Evolutionary conservation across 208 protist genomes (phyloP), one percentile per base, ranked within the genome.

Genomic region (Wallacemonas rigidus): DNA sequence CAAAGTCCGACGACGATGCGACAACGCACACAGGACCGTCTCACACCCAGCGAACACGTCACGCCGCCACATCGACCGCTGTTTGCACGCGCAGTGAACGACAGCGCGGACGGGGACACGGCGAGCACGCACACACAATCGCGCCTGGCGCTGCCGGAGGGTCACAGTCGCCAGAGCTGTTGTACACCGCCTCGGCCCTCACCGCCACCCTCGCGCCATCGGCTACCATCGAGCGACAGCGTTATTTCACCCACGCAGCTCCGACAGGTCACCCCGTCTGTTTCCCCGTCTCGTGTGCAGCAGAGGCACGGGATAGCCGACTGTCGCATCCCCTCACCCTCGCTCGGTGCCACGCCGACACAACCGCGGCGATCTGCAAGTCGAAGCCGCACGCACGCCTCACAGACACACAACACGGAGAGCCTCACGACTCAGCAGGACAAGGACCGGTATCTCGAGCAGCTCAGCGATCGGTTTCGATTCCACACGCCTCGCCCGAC

Each of bases 401-500:
- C 76, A 11, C 77, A 69, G 17, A 64, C 69, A 41, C 76, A 81
- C 70, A 81, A 85, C 61, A 85, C 80, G 15, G 63, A 67, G 45
- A 72, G 76, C 7, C 69, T 47, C 8, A 57, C 61, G 1, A 67
- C 64, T 14, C 73, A 76, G 41, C 58, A 73, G 26, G 74, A 75
- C 39, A 73, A 71, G 15, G 78, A 83, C 9, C 79, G 68, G 8
- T 83, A 78, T 61, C 67, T 83, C 36, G 57, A 60, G 14, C 82
- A 76, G 48, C 69, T 84, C 2, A 48, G 64, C 12, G 61, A 61
- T 15, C 40, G 80, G 48, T 88, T 85, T 62, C 76, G 79, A 45
- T 88, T 82, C 70, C 55, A 45, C 43, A 79, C 83, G 1, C 79
- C 83, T 2, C 57, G 70, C 12, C 79, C 83, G 0, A 88, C 83